Evolutionary conservation across 1,139 yeast genomes (phyloP).

Genomic region (Wickerhamiella infanticola): DNA sequence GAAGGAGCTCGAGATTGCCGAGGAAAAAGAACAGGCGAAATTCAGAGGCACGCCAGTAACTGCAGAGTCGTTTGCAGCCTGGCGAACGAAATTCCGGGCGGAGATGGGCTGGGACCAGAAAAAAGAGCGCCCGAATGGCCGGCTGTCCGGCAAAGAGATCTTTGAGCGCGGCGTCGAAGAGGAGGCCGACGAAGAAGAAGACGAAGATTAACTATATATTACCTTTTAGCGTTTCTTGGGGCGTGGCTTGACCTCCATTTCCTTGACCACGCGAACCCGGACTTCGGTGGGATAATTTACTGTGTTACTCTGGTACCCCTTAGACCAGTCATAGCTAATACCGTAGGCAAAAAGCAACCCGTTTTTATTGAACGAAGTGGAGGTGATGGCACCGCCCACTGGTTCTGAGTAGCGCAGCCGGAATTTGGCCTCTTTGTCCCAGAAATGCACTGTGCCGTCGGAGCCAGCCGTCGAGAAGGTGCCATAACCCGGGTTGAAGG

Average conservation of each 20-base stretch:
- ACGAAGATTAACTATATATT: conserved; percentile 14
- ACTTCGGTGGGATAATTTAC: conserved; percentile 62
- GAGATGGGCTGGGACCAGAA: conserved; percentile 38
- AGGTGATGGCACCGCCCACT: conserved; percentile 50
- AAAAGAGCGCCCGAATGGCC: conserved; percentile 35
- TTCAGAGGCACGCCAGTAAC: conserved; percentile 69
- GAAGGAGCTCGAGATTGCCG: conserved; percentile 31
- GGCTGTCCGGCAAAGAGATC: conserved; percentile 73
- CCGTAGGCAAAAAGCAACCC: conserved; percentile 90
- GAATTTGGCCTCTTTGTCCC: conserved; percentile 93
- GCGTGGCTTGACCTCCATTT: conserved; percentile 75
- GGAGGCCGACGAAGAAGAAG: conserved; percentile 37
- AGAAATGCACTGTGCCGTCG: conserved; percentile 85
- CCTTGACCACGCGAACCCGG: conserved; percentile 71
- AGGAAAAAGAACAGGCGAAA: conserved; percentile 63
- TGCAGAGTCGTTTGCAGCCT: conserved; percentile 44
- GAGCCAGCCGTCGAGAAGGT: conserved; percentile 91
- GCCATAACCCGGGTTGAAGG: conserved; percentile 79
- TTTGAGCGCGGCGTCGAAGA: conserved; percentile 79
- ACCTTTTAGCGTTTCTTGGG: background rate
- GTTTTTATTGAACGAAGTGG: conserved; percentile 63
- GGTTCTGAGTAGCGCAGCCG: conserved; percentile 70
- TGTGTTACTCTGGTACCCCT: conserved; percentile 63
- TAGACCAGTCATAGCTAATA: conserved; percentile 83
- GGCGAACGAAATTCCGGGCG: conserved; percentile 53